Conservation (phyloP, 225 moss, liverwort and hornwort species). For the Physcomitrellopsis africana region DNA sequence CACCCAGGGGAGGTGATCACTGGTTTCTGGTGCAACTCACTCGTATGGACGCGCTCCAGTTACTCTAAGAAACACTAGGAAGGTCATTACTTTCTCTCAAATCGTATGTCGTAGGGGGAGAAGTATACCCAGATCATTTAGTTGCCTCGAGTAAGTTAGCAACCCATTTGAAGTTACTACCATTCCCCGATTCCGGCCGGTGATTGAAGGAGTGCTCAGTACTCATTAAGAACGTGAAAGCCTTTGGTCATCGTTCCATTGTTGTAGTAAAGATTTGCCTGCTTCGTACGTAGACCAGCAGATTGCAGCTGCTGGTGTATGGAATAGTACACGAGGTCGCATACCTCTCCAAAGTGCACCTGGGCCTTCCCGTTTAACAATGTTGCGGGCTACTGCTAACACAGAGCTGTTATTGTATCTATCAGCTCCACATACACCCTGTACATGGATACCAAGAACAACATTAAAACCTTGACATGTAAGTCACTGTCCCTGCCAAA, state of each 20-base stretch:
- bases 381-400: constrained; percentile 55
- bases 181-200: constrained; percentile 16
- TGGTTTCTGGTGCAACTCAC: constrained; percentile 22
- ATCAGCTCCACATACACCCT: constrained; percentile 80
- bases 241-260: constrained; percentile 67
- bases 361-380: constrained; percentile 68
- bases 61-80: constrained; percentile 33
- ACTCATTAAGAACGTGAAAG: constrained; percentile 17
- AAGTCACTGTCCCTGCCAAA: background rate
- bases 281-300: constrained; percentile 94
- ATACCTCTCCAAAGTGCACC: constrained; percentile 61
- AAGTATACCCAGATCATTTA: background rate
- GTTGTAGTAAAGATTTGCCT: constrained; percentile 65
- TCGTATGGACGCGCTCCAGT: constrained; percentile 33
- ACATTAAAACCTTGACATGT: background rate
- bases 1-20: constrained; percentile 27
- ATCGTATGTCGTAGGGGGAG: constrained; percentile 35
- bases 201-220: constrained; percentile 15
- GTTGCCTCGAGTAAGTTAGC: constrained; percentile 26
- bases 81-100: constrained; percentile 27
- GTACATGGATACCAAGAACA: constrained; percentile 17
- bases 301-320: constrained; percentile 87
- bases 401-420: constrained; percentile 70
- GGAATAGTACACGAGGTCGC: constrained; percentile 74
- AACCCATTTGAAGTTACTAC: constrained; percentile 33